A percentile compares a stretch with the other conserved stretches of the same genome.
phyloP scores from a whole-genome alignment of 2,329 filamentous ascomycete genomes.

The Emmonsiellopsis sp. region DNA sequence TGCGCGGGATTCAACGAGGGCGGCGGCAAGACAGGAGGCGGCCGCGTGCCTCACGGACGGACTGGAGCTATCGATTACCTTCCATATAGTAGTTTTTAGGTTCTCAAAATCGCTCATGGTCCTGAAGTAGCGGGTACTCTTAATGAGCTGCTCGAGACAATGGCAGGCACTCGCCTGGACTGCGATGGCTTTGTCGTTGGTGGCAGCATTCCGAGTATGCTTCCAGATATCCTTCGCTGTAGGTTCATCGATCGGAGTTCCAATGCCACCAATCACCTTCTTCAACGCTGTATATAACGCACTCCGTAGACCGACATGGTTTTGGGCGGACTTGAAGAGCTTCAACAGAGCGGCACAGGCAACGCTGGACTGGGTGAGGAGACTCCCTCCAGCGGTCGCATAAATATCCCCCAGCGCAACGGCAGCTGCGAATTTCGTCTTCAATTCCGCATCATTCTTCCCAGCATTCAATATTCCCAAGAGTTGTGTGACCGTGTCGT shows the following conservation, averaged over 20 bases:
- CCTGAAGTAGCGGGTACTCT: constrained; percentile 70
- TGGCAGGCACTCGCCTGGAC: constrained; percentile 71
- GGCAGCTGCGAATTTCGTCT: constrained; percentile 77
- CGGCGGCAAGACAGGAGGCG: constrained; percentile 72
- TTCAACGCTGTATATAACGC: constrained; percentile 65
- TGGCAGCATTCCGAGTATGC: constrained; percentile 66
- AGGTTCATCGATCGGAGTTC: constrained; percentile 68
- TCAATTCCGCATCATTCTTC: constrained; percentile 69
- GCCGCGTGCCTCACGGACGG: constrained; percentile 72
- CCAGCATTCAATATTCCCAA: constrained; percentile 60
- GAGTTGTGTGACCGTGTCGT: constrained; percentile 89
- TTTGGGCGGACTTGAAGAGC: constrained; percentile 67
- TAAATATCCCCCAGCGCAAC: constrained; percentile 83
- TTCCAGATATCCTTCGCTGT: constrained; percentile 92
- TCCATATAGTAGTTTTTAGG: constrained; percentile 72
- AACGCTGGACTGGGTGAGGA: constrained; percentile 70
- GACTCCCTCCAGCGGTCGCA: constrained; percentile 86
- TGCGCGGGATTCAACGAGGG: constrained; percentile 72
- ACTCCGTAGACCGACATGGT: constrained; percentile 71
- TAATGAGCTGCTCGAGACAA: constrained; percentile 65
- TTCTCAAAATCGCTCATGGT: constrained; percentile 87
- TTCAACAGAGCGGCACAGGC: constrained; percentile 65
- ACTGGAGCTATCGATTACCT: constrained; percentile 70
- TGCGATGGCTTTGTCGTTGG: constrained; percentile 70
- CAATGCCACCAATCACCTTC: constrained; percentile 67